Conservation (phyloP, 768 basidiomycete genomes). For the Suillus brevipes region DNA sequence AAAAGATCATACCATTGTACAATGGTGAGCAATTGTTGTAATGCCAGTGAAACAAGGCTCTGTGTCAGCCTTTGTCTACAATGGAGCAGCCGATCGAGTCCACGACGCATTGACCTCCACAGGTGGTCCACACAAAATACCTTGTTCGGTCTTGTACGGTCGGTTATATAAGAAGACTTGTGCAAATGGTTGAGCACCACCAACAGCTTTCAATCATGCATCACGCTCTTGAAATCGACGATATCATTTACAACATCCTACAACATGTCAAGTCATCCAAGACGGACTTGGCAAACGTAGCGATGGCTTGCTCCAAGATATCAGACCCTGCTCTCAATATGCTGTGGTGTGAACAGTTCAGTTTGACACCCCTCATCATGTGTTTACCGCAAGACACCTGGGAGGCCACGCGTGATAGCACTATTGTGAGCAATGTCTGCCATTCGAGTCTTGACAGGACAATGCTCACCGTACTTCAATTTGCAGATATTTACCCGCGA, state of each 20-base stretch:
- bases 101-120: not conserved
- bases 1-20: not conserved
- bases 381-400: not conserved
- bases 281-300: not conserved
- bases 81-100: not conserved
- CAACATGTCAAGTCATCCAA: not conserved
- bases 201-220: not conserved
- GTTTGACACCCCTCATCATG: not conserved
- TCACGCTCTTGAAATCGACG: not conserved
- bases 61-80: not conserved
- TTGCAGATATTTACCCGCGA: not conserved
- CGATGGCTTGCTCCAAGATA: not conserved
- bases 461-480: not conserved
- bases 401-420: not conserved
- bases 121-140: too few relatives aligned
- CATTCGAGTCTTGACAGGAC: not conserved
- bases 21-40: not conserved
- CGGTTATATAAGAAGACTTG: not conserved
- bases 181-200: not conserved
- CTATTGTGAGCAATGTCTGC: not conserved
- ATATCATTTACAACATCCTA: not conserved
- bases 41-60: not conserved
- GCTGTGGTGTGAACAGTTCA: not conserved
- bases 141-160: not conserved
- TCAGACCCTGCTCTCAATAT: not conserved